Base-by-base conservation (phyloP, 257 asterid genomes). In the Nicotiana knightiana region DNA sequence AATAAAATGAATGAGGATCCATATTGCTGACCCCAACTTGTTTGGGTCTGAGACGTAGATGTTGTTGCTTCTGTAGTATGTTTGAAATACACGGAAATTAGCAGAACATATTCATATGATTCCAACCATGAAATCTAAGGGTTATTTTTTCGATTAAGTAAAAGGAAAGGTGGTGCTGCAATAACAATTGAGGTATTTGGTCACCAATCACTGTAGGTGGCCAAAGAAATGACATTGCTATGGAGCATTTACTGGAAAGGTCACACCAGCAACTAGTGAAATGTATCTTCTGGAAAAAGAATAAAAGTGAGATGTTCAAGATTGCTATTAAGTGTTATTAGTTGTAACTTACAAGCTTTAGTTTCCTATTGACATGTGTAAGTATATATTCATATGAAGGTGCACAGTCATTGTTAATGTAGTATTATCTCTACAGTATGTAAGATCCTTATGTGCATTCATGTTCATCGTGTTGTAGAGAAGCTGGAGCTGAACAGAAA, bases 401-500 rank as follows among this genome's bases (percentile, higher is more conserved):
- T 71, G 78, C 37, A 3, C 6, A 11, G 78, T 71, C 35, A 71
- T 71, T 71, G 21, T 46, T 0, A 3, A 21, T 46, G 35, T 24
- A 9, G 12, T 32, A 37, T 6, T 80, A 57, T 43, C 11, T 9
- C 32, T 30, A 68, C 39, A 4, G 8, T 58, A 46, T 24, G 55
- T 80, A 28, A 81, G 53, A 67, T 79, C 67, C 85, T 66, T 6
- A 61, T 73, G 55, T 81, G 76, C 84, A 83, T 67, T 80, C 83
- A 30, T 81, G 48, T 80, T 39, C 79, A 11, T 81, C 80, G 30
- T 65, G 79, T 82, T 85, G 86, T 91, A 96, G 99, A 87, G 98
- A 92, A 86, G 80, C 98, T 82, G 94, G 92, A 82, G 99, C 99
- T 53, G 99, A 96, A 84, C 88, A 89, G n/a, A 96, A 94, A 82